A percentile compares a stretch with the other conserved stretches of the same genome.
These are phyloP conservation scores for Colletotrichum tropicicola DNA, from an alignment of 2,329 filamentous ascomycete genomes.

Conservation along the genomic window DNA sequence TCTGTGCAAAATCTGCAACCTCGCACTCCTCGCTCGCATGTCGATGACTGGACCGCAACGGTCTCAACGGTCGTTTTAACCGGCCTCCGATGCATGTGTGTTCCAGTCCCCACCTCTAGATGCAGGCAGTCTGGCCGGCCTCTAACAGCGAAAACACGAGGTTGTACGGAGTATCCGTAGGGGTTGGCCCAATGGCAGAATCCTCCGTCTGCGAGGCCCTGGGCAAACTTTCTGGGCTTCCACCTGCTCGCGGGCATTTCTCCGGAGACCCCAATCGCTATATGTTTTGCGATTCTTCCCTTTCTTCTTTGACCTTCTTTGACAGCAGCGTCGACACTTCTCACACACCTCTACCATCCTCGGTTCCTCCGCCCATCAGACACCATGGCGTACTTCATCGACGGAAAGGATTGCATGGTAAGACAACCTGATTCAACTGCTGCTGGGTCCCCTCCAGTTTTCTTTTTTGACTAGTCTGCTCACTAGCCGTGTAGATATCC, in stretches of 20 bases:
- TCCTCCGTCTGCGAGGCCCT: neutral
- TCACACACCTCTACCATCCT: neutral
- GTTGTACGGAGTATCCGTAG: neutral
- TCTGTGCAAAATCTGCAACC: neutral
- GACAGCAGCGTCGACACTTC: neutral
- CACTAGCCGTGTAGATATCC: slow-evolving; percentile 35
- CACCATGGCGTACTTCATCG: slow-evolving; percentile 34
- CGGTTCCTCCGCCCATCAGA: neutral
- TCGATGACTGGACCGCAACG: neutral
- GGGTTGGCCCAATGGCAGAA: neutral
- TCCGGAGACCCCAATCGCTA: neutral
- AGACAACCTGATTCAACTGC: neutral
- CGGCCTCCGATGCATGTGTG: too few relatives aligned
- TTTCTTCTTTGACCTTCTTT: neutral
- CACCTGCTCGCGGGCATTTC: neutral
- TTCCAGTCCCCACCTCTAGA: neutral
- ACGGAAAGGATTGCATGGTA: slow-evolving; percentile 37
- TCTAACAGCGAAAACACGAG: neutral
- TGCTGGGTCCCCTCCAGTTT: neutral
- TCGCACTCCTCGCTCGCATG: slow-evolving; percentile 2
- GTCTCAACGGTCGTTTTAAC: slow-evolving; percentile 4
- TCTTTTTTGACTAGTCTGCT: neutral
- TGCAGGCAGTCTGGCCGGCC: neutral
- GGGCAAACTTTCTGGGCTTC: neutral
- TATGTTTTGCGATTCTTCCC: neutral